Base-by-base conservation (phyloP, 2,329 filamentous ascomycete genomes). In the Blastomyces parvus region DNA sequence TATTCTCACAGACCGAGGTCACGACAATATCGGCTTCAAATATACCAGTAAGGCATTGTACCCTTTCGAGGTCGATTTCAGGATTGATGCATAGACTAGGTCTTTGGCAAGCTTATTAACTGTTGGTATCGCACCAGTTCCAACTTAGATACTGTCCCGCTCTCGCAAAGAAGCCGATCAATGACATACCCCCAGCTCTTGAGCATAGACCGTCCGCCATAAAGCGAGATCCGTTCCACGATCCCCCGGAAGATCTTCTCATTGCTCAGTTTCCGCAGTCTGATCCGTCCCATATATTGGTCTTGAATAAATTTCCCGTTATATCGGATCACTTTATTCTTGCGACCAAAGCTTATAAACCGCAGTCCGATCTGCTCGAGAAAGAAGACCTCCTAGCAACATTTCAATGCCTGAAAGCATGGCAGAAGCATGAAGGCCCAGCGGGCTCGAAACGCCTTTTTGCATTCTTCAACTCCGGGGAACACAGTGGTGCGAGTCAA, bases 381-480 rank as follows among this genome's bases (percentile, higher is more conserved):
- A 71, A 70, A 63, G 71, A 73, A 0, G 79, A 81, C 66, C 68
- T 81, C 50, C 72, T 72, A 33, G 71, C 74, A 44, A 72, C 77
- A 22, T 76, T 76, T 66, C 71, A 74, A 17, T 80, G 78, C 64
- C 67, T 81, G 17, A 70, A 71, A 62, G 72, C 72, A 58, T 81
- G 79, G 79, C 67, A 67, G 38, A 52, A 36, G 30, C n/a, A 52
- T 38, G 36, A 19, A n/a, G 19, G 57, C 14, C 40, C 42, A 11
- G 30, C 6, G 14, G 62, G 22, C 3, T 13, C 64, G 19, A 69
- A 66, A 46, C 69, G 74, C 19, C 70, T 81, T 4, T 80, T 80
- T 67, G 78, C 78, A 7, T 81, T 81, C 67, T 81, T 80, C 69
- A 81, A 81, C 64, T 81, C 79, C 19, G 79, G 79, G 3, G 71